A percentile compares a stretch with the other conserved stretches of the same genome.
Conservation (phyloP, 2,329 filamentous ascomycete genomes). For the Cytospora chrysosperma region DNA sequence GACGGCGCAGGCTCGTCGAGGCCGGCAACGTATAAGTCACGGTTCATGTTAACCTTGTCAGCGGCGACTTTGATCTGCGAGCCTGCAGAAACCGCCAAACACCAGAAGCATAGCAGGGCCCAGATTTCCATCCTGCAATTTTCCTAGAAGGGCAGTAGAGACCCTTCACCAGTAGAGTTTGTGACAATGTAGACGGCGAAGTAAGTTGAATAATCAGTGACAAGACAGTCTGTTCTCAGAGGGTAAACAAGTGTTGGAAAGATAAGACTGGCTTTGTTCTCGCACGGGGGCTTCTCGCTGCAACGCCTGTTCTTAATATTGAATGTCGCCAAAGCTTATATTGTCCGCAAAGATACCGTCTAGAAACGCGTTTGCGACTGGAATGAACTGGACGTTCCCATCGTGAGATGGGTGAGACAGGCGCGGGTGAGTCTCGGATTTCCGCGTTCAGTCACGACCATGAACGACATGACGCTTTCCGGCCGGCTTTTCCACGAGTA, state of each 20-base stretch:
- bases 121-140: neutral
- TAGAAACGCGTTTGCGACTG: neutral
- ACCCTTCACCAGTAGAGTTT: neutral
- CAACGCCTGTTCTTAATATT: neutral
- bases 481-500: neutral
- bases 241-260: too few relatives aligned
- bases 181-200: neutral
- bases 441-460: neutral
- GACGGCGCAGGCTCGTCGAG: neutral
- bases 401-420: neutral
- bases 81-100: neutral
- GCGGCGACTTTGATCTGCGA: neutral
- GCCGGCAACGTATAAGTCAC: neutral
- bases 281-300: neutral
- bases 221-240: neutral
- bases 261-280: neutral
- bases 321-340: neutral
- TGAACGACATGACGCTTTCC: too few relatives aligned
- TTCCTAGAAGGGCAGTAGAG: neutral
- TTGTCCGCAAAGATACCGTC: neutral
- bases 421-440: neutral
- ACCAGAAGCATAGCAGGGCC: constrained; percentile 5
- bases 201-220: neutral
- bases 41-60: neutral
- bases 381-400: neutral